phyloP scores from a whole-genome alignment of 2,329 filamentous ascomycete genomes.

The Coleophoma crateriformis region DNA sequence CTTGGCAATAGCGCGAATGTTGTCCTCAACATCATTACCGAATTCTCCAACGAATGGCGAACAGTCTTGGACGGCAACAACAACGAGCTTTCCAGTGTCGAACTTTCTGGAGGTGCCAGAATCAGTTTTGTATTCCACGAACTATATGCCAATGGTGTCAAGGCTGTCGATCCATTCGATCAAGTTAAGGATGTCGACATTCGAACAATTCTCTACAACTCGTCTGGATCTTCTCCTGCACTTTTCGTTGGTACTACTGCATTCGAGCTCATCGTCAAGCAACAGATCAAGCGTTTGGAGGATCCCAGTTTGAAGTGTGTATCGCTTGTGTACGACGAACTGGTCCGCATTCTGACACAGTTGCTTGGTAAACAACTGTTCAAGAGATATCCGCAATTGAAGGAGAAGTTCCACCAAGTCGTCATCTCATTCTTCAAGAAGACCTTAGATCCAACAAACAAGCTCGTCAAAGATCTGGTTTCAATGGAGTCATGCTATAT shows the following conservation, averaged over 20 bases:
- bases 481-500: slow-evolving; percentile 96
- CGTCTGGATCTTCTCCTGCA: slow-evolving; percentile 93
- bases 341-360: slow-evolving; percentile 91
- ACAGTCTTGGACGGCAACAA: slow-evolving; percentile 96
- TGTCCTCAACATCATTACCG: slow-evolving; percentile 96
- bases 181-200: slow-evolving; percentile 97
- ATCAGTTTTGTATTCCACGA: slow-evolving; percentile 99
- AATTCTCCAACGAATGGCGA: slow-evolving; percentile 96
- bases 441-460: slow-evolving; percentile 96
- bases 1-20: slow-evolving; percentile 96
- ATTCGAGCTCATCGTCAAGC: slow-evolving; percentile 98
- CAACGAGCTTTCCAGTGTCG: slow-evolving; percentile 87
- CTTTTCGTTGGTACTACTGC: slow-evolving; percentile 96
- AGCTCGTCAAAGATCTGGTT: slow-evolving; percentile 88
- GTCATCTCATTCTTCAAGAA: slow-evolving; percentile 97
- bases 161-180: slow-evolving; percentile 96
- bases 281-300: slow-evolving; percentile 94
- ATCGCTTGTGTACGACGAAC: slow-evolving; percentile 92
- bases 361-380: slow-evolving; percentile 85
- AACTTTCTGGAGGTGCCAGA: slow-evolving; percentile 92
- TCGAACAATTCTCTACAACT: slow-evolving; percentile 95
- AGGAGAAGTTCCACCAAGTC: slow-evolving; percentile 93
- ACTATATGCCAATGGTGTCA: slow-evolving; percentile 93
- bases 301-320: slow-evolving; percentile 97
- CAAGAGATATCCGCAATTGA: slow-evolving; percentile 85